Conservation (phyloP, 2,329 filamentous ascomycete genomes). For the Dactylellina cionopaga region DNA sequence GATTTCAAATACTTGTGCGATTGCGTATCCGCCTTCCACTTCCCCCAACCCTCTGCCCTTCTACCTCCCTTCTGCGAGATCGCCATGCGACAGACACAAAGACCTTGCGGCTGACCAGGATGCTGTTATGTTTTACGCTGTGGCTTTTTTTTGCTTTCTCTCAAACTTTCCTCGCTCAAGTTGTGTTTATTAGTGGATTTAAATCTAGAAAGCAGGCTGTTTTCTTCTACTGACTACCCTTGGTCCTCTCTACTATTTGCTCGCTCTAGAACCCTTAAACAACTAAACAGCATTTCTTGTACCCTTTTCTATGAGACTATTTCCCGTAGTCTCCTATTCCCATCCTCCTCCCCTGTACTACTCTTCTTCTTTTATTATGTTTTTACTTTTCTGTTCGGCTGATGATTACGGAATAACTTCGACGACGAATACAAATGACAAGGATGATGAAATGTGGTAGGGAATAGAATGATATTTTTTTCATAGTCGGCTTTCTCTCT, state of each 20-base stretch:
- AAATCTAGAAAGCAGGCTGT: conserved; percentile 41
- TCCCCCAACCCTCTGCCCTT: background rate
- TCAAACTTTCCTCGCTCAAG: conserved; percentile 16
- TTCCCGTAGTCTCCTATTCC: background rate
- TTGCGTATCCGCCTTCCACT: conserved; percentile 20
- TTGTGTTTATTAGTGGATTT: conserved; percentile 48
- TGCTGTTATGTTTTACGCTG: background rate
- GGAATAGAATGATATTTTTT: too few species aligned
- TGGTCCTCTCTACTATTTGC: background rate
- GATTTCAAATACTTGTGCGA: too few species aligned
- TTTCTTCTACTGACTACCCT: conserved; percentile 7
- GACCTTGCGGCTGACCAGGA: too few species aligned
- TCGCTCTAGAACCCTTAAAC: background rate
- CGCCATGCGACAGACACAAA: background rate
- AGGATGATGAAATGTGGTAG: too few species aligned
- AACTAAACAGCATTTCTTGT: conserved; percentile 1
- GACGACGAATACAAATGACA: too few species aligned
- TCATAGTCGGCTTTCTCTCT: too few species aligned
- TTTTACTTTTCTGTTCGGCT: too few species aligned
- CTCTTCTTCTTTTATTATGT: background rate
- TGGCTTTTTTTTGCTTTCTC: background rate
- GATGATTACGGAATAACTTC: too few species aligned
- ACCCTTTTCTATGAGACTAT: too few species aligned
- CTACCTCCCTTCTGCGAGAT: background rate
- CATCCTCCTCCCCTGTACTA: background rate